Percentiles rank a stretch among this genome's conserved stretches.
phyloP scores from a whole-genome alignment of 177 flowering plant genomes.

The Vitis hybrid region DNA sequence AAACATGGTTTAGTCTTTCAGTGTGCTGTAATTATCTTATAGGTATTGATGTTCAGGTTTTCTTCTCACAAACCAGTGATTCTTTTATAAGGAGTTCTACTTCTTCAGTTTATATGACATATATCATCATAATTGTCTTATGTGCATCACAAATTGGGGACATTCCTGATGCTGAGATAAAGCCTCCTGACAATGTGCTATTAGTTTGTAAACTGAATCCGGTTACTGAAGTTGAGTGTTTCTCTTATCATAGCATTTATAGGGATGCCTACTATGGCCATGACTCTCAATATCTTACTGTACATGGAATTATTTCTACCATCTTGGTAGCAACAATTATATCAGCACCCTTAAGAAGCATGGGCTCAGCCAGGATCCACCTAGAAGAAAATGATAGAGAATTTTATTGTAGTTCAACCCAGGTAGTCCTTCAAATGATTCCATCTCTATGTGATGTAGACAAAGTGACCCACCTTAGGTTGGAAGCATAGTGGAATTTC shows the following conservation, averaged over 20 bases:
- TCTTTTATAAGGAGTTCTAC: too few relatives aligned
- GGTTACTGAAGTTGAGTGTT: conserved; percentile 78
- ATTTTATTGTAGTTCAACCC: neutral
- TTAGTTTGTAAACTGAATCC: conserved; percentile 98
- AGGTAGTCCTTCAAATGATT: neutral
- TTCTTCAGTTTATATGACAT: neutral
- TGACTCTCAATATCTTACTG: neutral
- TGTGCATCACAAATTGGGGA: conserved; percentile 71
- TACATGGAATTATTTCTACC: conserved; percentile 86
- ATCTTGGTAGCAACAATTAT: conserved; percentile 88
- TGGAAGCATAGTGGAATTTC: too few relatives aligned
- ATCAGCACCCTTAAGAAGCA: conserved; percentile 49
- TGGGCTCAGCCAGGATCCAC: conserved; percentile 64
- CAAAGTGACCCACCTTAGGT: too few relatives aligned
- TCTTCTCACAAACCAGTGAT: too few relatives aligned
- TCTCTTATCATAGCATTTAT: too few relatives aligned
- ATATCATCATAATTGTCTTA: neutral
- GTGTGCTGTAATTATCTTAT: too few relatives aligned
- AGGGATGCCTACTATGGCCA: neutral
- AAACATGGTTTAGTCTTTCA: too few relatives aligned
- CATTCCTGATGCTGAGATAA: conserved; percentile 95
- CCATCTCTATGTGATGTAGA: too few relatives aligned
- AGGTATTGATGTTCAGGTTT: too few relatives aligned
- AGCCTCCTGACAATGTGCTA: conserved; percentile 93
- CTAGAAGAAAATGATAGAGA: conserved; percentile 13